Base-by-base conservation (phyloP, 1,139 yeast species). In the Yamadazyma songkhlaensis region DNA sequence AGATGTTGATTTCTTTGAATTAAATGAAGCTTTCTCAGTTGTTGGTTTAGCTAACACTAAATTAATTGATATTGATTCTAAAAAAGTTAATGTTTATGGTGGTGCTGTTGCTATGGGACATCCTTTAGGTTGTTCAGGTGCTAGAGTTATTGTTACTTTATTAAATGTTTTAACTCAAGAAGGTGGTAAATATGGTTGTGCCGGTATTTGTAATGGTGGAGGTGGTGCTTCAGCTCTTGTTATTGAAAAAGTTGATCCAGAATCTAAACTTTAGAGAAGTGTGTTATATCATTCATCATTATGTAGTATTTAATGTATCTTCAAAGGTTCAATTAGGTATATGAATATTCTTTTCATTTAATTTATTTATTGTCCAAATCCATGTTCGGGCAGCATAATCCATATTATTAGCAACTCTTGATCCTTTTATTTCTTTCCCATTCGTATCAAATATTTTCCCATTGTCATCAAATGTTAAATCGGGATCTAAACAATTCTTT, bases 31-130 rank as follows among this genome's bases (percentile, higher is more conserved):
- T 20, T 92, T 92, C 69, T 78, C 96, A 12, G 97, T 89, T 40
- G 97, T 92, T 45, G 97, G 97, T 43, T 61, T 89, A 49, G 96
- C 96, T 46, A 90, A 89, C 68, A 71, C 89, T 46, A 80, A 87
- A 72, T 67, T 88, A 46, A 75, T 87, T 49, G 71, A 72, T 49
- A 60, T 92, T 43, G 77, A 81, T 42, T 66, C 70, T 25, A 75
- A 76, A 37, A 89, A 87, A 69, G 79, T 90, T 47, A 92, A 92
- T 59, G 95, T 83, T 40, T 90, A 90, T 63, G 98, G 98, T 64
- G 98, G 97, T 64, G 97, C 97, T 30, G 97, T 92, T 46, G 97
- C 97, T 35, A 62, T 92, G 51, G 97, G 97, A 36, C 97, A 92
- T 63, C 97, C 98, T 55, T 77, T 92, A 56, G 98, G 97, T 43